Conservation (phyloP, 305 asterid genomes). For the Fraxinus nigra region DNA sequence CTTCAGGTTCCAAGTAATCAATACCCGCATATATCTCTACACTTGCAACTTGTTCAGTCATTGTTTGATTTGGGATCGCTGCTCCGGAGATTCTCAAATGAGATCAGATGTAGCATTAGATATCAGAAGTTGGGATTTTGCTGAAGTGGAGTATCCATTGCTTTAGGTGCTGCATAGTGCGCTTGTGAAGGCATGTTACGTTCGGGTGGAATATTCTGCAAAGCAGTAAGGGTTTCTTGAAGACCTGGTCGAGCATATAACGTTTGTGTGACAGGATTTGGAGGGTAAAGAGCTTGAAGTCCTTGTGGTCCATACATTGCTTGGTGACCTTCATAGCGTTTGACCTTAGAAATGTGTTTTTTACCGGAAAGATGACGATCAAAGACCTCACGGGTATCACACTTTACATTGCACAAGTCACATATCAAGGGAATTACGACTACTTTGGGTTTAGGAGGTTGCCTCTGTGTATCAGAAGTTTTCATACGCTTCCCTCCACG, state of each 20-base stretch:
- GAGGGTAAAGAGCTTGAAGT: conserved; percentile 33
- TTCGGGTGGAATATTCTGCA: conserved; percentile 14
- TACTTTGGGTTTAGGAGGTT: conserved; percentile 22
- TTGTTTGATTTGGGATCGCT: not conserved
- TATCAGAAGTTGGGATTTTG: not conserved
- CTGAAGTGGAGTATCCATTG: not conserved
- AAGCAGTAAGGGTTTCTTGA: conserved; percentile 22
- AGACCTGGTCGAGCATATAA: conserved; percentile 8
- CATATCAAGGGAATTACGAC: conserved; percentile 28
- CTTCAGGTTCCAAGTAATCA: not conserved
- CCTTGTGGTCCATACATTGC: conserved; percentile 26
- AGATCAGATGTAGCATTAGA: not conserved
- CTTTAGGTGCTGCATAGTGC: conserved; percentile 10
- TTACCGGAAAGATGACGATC: conserved; percentile 26
- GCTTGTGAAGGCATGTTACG: conserved; percentile 13
- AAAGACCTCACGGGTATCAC: conserved; percentile 26
- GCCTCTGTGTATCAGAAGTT: conserved; percentile 9
- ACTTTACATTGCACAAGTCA: conserved; percentile 33
- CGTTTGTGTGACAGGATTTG: conserved; percentile 24
- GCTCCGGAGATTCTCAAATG: not conserved
- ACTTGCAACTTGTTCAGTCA: not conserved
- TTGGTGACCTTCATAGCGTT: conserved; percentile 25
- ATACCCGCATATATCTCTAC: not conserved
- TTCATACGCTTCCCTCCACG: conserved; percentile 24
- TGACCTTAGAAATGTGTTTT: conserved; percentile 26